These are phyloP conservation scores for Choiromyces venosus DNA, from an alignment of 495 filamentous ascomycete species.

Conservation along the genomic window DNA sequence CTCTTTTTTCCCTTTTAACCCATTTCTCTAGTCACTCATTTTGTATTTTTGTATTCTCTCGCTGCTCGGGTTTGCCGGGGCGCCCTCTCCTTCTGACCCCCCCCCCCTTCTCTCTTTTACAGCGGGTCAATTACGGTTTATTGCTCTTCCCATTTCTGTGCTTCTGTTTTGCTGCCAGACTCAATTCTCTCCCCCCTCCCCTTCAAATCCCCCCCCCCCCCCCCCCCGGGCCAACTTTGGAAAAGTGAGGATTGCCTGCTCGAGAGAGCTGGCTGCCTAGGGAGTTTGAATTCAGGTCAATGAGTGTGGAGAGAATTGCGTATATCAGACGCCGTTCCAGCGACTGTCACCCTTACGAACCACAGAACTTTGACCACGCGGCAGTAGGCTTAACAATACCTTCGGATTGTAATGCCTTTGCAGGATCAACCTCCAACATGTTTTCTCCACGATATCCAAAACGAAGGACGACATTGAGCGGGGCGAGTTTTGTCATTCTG, in stretches of 20 bases:
- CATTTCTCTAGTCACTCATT: neutral
- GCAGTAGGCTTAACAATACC: slow-evolving; percentile 3
- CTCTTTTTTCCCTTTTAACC: neutral
- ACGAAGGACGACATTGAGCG: slow-evolving; percentile 34
- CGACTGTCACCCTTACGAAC: slow-evolving; percentile 13
- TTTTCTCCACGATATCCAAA: slow-evolving; percentile 22
- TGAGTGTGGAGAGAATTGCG: slow-evolving; percentile 33
- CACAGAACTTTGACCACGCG: slow-evolving; percentile 7
- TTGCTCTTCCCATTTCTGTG: slow-evolving; percentile 16
- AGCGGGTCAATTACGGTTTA: slow-evolving; percentile 4
- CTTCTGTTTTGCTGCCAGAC: slow-evolving; percentile 10
- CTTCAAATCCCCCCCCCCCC: slow-evolving; percentile 23
- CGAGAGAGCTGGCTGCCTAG: slow-evolving; percentile 30
- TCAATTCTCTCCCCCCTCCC: slow-evolving; percentile 21
- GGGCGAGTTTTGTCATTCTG: slow-evolving; percentile 22
- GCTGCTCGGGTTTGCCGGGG: neutral
- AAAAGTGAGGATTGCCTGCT: slow-evolving; percentile 36
- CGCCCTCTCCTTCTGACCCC: neutral
- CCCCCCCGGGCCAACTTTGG: slow-evolving; percentile 18
- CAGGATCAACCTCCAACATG: slow-evolving; percentile 19
- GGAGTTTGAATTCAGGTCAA: slow-evolving; percentile 29
- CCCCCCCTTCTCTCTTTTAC: neutral
- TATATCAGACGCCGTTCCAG: slow-evolving; percentile 23
- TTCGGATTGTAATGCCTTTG: slow-evolving; percentile 24
- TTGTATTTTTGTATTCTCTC: neutral